Evolutionary conservation across 768 basidiomycete species (phyloP).

Genomic region (Lentinula sp.): DNA sequence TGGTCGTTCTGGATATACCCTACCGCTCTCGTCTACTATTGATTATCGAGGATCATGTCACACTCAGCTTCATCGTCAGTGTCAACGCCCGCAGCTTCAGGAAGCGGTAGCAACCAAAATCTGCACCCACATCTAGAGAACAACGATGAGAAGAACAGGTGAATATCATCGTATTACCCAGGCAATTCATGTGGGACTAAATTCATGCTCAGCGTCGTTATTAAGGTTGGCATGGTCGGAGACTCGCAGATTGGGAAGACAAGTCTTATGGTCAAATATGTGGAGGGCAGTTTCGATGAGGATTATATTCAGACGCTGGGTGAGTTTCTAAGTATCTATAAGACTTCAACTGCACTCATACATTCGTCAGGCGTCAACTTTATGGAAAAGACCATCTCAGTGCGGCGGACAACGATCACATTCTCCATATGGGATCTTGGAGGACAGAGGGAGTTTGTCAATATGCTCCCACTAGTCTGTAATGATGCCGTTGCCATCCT

Average conservation of each 20-base stretch:
- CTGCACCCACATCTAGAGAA: slow-evolving; percentile 45
- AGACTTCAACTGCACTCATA: slow-evolving; percentile 4
- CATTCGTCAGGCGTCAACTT: slow-evolving; percentile 80
- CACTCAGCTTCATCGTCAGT: slow-evolving; percentile 42
- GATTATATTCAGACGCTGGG: slow-evolving; percentile 99
- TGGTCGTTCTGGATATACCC: slow-evolving; percentile 7
- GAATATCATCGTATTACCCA: slow-evolving; percentile 3
- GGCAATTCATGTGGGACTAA: slow-evolving; percentile 8
- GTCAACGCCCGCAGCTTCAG: slow-evolving; percentile 29
- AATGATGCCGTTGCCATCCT: slow-evolving; percentile 99
- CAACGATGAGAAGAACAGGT: slow-evolving; percentile 75
- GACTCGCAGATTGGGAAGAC: slow-evolving; percentile 99
- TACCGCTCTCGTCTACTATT: not conserved
- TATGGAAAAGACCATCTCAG: slow-evolving; percentile 99
- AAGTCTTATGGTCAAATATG: slow-evolving; percentile 99
- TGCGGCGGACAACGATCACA: slow-evolving; percentile 96
- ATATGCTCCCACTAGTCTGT: slow-evolving; percentile 97
- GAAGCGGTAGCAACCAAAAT: slow-evolving; percentile 49
- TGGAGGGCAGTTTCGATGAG: slow-evolving; percentile 97
- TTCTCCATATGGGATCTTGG: slow-evolving; percentile 99
- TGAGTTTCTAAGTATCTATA: slow-evolving; percentile 25
- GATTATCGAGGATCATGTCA: slow-evolving; percentile 32
- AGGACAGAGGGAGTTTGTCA: slow-evolving; percentile 97
- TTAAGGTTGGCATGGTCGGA: slow-evolving; percentile 99
- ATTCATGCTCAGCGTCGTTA: slow-evolving; percentile 61